Evolutionary conservation across 169 alveolate genomes (phyloP).

Genomic region (Cryptosporidium tyzzeri): DNA sequence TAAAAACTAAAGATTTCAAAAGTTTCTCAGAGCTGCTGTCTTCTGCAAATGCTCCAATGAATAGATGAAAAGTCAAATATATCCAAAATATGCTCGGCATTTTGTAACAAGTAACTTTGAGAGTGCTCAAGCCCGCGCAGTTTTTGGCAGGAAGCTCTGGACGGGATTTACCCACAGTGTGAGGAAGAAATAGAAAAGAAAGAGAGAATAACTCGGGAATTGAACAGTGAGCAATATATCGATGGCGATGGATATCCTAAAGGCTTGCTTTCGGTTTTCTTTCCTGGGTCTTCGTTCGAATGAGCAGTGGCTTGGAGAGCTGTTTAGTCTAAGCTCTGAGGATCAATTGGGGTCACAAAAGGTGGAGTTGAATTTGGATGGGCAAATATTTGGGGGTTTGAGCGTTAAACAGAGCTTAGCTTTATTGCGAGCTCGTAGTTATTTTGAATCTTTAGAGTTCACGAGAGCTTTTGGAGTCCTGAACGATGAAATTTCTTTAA

Average conservation of each 20-base stretch:
- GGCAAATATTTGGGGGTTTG: neutral
- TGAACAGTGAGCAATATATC: neutral
- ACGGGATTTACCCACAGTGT: constrained; percentile 23
- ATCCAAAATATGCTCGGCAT: constrained; percentile 14
- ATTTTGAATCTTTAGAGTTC: constrained; percentile 53
- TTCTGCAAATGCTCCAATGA: constrained; percentile 7
- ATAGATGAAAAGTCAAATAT: neutral
- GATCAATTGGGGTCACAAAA: constrained; percentile 11
- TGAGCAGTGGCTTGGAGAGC: constrained; percentile 58
- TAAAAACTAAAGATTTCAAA: constrained; percentile 42
- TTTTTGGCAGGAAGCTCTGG: neutral
- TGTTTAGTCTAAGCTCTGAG: constrained; percentile 4
- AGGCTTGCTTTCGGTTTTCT: constrained; percentile 32
- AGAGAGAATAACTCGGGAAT: neutral
- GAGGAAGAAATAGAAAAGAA: constrained; percentile 13
- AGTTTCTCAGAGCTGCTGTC: neutral
- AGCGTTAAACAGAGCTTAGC: constrained; percentile 13
- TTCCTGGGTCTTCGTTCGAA: constrained; percentile 55
- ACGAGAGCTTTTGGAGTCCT: constrained; percentile 39
- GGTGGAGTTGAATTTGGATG: neutral
- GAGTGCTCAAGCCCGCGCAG: constrained; percentile 4
- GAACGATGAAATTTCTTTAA: neutral
- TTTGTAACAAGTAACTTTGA: constrained; percentile 14
- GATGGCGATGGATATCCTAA: constrained; percentile 36
- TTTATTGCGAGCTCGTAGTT: constrained; percentile 30